Evolutionary conservation across 2,329 filamentous ascomycete species (phyloP), one percentile per base, ranked within the genome.

Genomic region (Verruconis gallopava): DNA sequence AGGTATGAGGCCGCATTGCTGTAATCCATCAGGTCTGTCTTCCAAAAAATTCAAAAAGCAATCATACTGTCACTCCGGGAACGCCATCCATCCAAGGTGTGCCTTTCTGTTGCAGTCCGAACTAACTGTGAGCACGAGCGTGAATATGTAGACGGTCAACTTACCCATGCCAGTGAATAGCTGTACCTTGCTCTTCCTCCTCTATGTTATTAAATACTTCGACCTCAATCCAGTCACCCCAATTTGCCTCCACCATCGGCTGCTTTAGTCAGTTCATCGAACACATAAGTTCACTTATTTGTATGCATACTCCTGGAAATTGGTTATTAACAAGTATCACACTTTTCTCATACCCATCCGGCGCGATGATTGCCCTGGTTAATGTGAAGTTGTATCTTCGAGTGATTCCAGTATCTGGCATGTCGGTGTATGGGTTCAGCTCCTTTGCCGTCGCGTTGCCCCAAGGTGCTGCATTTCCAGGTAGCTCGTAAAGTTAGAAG

Each of bases 61-160:
- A 13, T 30, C 25, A 30, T 30, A 30, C 25, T 36, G 33, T 13
- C 17, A 58, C 50, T 9, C 53, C 53, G 2, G 57, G 55, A 2
- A 60, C 57, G 42, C 57, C 57, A 43, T 60, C 57, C 38, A 55
- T 56, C 54, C 54, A 59, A 4, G 53, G 49, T 14, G 54, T 57
- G n/a, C 49, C 46, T 12, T 46, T 51, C 22, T 60, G 56, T 19
- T 55, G 45, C 19, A 60, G 43, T 37, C 57, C 55, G 34, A 57
- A 53, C 11, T 13, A n/a, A n/a, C n/a, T n/a, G n/a, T n/a, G n/a
- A n/a, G n/a, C n/a, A n/a, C n/a, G n/a, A n/a, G n/a, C n/a, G n/a
- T n/a, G n/a, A n/a, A n/a, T n/a, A n/a, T n/a, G n/a, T n/a, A n/a
- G n/a, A n/a, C n/a, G n/a, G n/a, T 30, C 11, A 11, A 30, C 11